A percentile compares a stretch with the other conserved stretches of the same genome.
Conservation (phyloP, 176 grass and related monocot species). For the Aegilops bicornis region DNA sequence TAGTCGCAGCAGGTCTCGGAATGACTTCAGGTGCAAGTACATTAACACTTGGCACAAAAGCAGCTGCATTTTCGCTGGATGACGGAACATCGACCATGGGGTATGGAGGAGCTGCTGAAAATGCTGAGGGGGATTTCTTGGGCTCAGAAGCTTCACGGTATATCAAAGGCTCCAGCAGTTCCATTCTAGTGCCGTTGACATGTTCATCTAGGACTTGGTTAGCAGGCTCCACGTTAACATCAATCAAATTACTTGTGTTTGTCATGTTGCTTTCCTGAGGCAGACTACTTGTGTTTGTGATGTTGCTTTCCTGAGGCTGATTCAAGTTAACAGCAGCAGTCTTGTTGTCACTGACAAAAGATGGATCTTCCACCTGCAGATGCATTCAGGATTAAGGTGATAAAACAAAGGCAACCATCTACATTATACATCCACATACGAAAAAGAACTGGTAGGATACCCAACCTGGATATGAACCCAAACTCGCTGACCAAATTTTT, state of each 20-base stretch:
- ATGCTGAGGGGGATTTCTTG: background rate
- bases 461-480: constrained; percentile 95
- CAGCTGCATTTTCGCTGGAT: background rate
- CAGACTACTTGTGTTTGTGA: constrained; percentile 17
- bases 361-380: constrained; percentile 53
- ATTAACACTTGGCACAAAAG: constrained; percentile 6
- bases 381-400: constrained; percentile 1
- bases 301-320: constrained; percentile 49
- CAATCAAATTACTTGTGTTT: constrained; percentile 44
- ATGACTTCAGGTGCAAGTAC: background rate
- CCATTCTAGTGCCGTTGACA: constrained; percentile 20
- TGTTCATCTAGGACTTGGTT: constrained; percentile 8
- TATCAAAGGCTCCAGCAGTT: constrained; percentile 23
- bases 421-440: background rate
- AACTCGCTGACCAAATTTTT: constrained; percentile 93
- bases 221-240: constrained; percentile 46
- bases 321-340: constrained; percentile 56
- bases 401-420: background rate
- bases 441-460: constrained; percentile 19
- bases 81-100: constrained; percentile 19
- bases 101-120: background rate
- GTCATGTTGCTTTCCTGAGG: constrained; percentile 12
- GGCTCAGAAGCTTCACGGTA: constrained; percentile 7
- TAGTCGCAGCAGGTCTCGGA: background rate
- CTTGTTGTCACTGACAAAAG: constrained; percentile 32